phyloP scores from a whole-genome alignment of 352 stramenopile species.

The Globisporangium nodosum region DNA sequence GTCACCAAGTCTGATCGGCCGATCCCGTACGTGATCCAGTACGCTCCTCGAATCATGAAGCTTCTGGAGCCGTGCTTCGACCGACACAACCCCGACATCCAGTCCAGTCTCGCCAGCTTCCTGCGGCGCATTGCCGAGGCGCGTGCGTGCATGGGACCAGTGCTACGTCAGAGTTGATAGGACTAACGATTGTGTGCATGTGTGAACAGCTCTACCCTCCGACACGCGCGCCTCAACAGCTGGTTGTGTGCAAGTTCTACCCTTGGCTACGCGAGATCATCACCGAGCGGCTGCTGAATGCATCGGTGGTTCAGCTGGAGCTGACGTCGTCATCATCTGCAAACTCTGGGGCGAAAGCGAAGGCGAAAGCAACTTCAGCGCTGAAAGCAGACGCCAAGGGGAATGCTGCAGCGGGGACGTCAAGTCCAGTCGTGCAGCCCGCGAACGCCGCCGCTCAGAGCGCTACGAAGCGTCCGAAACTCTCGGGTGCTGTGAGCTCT shows the following conservation, averaged over 20 bases:
- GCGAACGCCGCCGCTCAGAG: slow-evolving; percentile 11
- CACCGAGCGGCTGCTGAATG: slow-evolving; percentile 70
- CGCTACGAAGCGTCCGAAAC: slow-evolving; percentile 36
- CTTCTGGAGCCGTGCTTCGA: slow-evolving; percentile 87
- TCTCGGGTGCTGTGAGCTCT: slow-evolving; percentile 19
- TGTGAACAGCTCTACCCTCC: slow-evolving; percentile 70
- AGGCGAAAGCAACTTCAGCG: slow-evolving; percentile 4
- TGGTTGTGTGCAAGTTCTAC: slow-evolving; percentile 85
- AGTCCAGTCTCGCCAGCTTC: slow-evolving; percentile 63
- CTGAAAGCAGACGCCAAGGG: slow-evolving; percentile 12
- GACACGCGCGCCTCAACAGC: slow-evolving; percentile 50
- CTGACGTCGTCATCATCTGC: slow-evolving; percentile 12
- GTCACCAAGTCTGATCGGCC: slow-evolving; percentile 63
- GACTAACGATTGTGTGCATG: slow-evolving; percentile 6
- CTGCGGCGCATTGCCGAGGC: slow-evolving; percentile 72
- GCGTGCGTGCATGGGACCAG: slow-evolving; percentile 1
- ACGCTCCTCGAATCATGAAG: slow-evolving; percentile 87
- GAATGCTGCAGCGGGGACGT: slow-evolving; percentile 7
- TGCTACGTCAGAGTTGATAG: background rate
- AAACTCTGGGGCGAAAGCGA: slow-evolving; percentile 8
- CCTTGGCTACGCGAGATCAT: slow-evolving; percentile 85
- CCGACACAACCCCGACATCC: slow-evolving; percentile 73
- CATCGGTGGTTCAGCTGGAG: slow-evolving; percentile 58
- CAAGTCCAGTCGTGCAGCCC: slow-evolving; percentile 5
- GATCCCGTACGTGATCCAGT: slow-evolving; percentile 83